phyloP scores from a whole-genome alignment of 495 filamentous ascomycete species.

The Penicillium macrosclerotiorum region DNA sequence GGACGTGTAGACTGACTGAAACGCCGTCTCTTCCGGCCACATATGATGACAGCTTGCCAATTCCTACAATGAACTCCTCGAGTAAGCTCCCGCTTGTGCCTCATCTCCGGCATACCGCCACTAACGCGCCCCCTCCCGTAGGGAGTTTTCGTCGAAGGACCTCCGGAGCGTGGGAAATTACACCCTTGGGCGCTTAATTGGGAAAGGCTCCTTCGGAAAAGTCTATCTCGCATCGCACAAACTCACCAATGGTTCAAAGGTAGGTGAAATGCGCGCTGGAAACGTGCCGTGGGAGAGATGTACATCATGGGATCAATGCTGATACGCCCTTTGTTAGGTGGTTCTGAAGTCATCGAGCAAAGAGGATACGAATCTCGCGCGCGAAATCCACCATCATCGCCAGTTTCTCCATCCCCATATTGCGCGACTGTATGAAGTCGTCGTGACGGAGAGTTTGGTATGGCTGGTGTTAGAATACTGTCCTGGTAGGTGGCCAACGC shows the following conservation, averaged over 20 bases:
- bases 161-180: conserved; percentile 93
- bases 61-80: conserved; percentile 92
- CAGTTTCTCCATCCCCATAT: conserved; percentile 98
- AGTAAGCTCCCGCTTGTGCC: conserved; percentile 56
- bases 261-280: conserved; percentile 41
- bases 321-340: conserved; percentile 73
- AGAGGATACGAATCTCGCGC: conserved; percentile 89
- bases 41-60: conserved; percentile 71
- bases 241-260: conserved; percentile 98
- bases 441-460: conserved; percentile 90
- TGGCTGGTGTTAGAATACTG: conserved; percentile 98
- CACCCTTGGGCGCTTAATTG: conserved; percentile 83
- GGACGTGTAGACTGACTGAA: conserved; percentile 20
- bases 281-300: background rate
- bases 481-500: conserved; percentile 77
- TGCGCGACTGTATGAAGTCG: conserved; percentile 93
- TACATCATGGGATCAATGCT: conserved; percentile 11
- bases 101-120: background rate
- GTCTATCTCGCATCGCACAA: conserved; percentile 96
- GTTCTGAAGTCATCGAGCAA: conserved; percentile 97
- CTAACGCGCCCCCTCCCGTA: conserved; percentile 36
- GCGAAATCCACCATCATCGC: conserved; percentile 97
- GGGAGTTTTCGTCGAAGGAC: conserved; percentile 92
- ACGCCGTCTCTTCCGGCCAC: conserved; percentile 11
- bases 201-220: conserved; percentile 97